Evolutionary conservation across 768 basidiomycete species (phyloP).

Genomic region (Sistotremastrum suecicum): DNA sequence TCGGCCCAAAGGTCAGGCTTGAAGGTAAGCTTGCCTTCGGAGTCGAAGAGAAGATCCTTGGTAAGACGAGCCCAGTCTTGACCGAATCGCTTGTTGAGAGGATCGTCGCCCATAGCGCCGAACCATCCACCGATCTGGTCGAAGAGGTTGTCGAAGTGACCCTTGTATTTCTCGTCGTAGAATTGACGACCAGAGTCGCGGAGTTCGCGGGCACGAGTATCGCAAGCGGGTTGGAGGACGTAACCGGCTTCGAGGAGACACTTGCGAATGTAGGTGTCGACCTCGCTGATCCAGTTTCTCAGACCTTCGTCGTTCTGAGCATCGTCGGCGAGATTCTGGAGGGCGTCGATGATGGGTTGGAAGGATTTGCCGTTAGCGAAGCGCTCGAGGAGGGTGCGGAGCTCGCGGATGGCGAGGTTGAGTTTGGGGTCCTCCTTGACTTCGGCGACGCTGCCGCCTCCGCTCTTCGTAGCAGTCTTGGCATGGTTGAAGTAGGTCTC

Average conservation of each 20-base stretch:
- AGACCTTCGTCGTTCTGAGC: conserved; percentile 62
- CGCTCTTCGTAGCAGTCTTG: conserved; percentile 21
- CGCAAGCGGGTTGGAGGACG: conserved; percentile 67
- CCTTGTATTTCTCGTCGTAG: conserved; percentile 61
- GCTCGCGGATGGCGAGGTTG: conserved; percentile 39
- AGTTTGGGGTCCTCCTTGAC: conserved; percentile 38
- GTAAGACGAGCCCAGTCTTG: conserved; percentile 74
- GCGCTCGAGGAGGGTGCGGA: conserved; percentile 77
- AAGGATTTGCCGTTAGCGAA: conserved; percentile 70
- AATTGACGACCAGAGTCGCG: conserved; percentile 61
- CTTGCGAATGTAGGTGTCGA: conserved; percentile 54
- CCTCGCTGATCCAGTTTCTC: conserved; percentile 51
- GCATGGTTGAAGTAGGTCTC: conserved; percentile 50
- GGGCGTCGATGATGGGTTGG: conserved; percentile 52
- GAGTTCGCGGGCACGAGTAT: conserved; percentile 45
- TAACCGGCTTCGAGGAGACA: conserved; percentile 72
- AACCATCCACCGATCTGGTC: conserved; percentile 65
- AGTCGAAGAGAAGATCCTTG: conserved; percentile 69
- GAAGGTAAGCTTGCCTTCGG: conserved; percentile 74
- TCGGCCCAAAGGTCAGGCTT: conserved; percentile 86
- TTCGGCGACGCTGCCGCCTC: conserved; percentile 17
- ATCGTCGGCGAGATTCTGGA: conserved; percentile 60
- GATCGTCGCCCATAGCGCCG: conserved; percentile 72
- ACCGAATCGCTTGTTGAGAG: conserved; percentile 67
- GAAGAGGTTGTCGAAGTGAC: conserved; percentile 73